Evolutionary conservation across 176 grass and related monocot genomes (phyloP).

Genomic region (Phoenix roebelenii): DNA sequence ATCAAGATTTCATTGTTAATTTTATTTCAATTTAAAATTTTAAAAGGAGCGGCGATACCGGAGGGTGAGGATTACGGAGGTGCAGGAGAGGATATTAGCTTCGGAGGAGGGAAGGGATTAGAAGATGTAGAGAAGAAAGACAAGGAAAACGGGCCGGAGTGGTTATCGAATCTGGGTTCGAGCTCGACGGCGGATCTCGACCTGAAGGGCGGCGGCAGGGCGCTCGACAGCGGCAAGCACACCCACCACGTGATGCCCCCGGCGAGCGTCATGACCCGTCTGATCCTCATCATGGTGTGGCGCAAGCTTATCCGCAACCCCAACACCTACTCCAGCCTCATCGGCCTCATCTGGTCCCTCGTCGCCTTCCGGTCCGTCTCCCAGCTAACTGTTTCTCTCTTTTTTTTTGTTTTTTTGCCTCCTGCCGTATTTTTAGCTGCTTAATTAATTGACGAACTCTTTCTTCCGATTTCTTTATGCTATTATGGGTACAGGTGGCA

Average conservation of each 20-base stretch:
- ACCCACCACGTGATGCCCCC: slow-evolving; percentile 56
- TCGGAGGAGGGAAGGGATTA: slow-evolving; percentile 22
- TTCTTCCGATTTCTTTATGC: too few species aligned
- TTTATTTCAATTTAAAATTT: too few species aligned
- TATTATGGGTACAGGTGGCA: slow-evolving; percentile 49
- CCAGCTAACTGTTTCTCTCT: not conserved
- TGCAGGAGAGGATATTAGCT: slow-evolving; percentile 26
- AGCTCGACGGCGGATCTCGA: slow-evolving; percentile 36
- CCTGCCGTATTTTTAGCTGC: too few species aligned
- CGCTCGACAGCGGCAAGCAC: not conserved
- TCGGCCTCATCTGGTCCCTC: slow-evolving; percentile 80
- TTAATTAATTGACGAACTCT: too few species aligned
- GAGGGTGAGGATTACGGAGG: slow-evolving; percentile 19
- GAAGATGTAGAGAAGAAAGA: slow-evolving; percentile 22
- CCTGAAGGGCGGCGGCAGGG: slow-evolving; percentile 14
- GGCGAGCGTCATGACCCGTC: slow-evolving; percentile 70
- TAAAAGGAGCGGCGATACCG: slow-evolving; percentile 4
- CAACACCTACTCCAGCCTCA: slow-evolving; percentile 89
- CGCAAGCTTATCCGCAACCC: slow-evolving; percentile 95
- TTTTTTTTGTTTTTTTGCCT: not conserved
- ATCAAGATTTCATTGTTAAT: too few species aligned
- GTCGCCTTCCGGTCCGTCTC: slow-evolving; percentile 58
- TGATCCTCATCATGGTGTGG: slow-evolving; percentile 95
- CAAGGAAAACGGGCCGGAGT: slow-evolving; percentile 18
- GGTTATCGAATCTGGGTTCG: slow-evolving; percentile 38